Conservation (phyloP, 2,329 filamentous ascomycete genomes). For the Colletotrichum orchidophilum region DNA sequence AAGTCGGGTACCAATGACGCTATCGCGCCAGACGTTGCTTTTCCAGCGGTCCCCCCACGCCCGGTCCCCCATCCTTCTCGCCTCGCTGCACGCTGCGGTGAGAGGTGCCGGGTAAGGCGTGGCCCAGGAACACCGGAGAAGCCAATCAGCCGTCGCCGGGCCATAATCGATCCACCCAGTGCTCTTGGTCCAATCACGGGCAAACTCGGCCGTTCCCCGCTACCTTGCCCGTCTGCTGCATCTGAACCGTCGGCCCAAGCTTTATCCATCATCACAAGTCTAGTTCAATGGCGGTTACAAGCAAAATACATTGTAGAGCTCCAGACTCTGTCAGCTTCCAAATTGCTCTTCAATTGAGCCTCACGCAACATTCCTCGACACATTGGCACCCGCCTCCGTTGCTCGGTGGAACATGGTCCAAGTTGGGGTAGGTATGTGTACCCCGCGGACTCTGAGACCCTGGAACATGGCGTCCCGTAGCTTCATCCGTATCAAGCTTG, state of each 20-base stretch:
- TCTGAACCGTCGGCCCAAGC: background rate
- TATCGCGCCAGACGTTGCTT: conserved; percentile 21
- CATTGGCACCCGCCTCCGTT: background rate
- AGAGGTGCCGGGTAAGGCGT: background rate
- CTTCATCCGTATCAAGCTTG: background rate
- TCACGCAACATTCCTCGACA: background rate
- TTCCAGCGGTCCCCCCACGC: conserved; percentile 13
- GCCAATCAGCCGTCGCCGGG: background rate
- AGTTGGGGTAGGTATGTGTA: background rate
- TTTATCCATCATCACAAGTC: background rate
- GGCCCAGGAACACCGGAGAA: background rate
- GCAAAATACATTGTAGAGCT: background rate
- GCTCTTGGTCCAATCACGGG: background rate
- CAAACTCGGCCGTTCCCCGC: background rate
- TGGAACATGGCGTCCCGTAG: background rate
- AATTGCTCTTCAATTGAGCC: background rate
- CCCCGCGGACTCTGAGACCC: background rate
- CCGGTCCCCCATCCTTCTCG: background rate
- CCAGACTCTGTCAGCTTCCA: background rate
- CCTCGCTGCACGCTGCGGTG: background rate
- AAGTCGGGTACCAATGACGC: conserved; percentile 22
- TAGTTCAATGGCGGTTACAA: background rate
- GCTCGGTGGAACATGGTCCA: background rate
- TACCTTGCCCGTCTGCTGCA: too few relatives aligned
- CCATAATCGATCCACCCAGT: background rate